Evolutionary conservation across 495 filamentous ascomycete species (phyloP).

Genomic region (Aspergillus leporis): DNA sequence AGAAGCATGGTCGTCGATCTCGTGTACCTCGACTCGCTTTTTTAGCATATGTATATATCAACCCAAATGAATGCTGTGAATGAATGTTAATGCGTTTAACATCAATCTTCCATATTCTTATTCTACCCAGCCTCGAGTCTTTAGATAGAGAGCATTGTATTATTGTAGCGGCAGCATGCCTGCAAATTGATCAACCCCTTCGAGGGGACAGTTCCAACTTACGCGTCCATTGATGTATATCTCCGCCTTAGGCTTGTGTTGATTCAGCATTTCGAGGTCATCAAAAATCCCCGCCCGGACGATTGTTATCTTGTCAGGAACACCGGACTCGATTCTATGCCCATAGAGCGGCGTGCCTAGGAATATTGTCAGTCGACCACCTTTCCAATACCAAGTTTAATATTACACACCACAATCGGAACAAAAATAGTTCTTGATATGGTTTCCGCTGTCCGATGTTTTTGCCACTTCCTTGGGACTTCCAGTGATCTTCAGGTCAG

Average conservation of each 20-base stretch:
- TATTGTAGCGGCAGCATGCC: constrained; percentile 23
- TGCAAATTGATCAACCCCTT: constrained; percentile 31
- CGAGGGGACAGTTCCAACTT: constrained; percentile 27
- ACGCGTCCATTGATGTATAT: constrained; percentile 29
- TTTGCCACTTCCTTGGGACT: constrained; percentile 34
- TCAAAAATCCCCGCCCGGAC: constrained; percentile 42
- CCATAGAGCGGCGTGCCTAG: constrained; percentile 42
- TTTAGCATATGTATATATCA: too few species aligned
- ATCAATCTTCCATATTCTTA: too few species aligned
- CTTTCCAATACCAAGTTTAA: neutral
- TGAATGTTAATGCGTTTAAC: too few species aligned
- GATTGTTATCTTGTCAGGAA: constrained; percentile 20
- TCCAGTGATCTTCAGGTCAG: constrained; percentile 29
- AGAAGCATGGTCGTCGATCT: too few species aligned
- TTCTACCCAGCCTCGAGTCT: too few species aligned
- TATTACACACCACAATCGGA: constrained; percentile 37
- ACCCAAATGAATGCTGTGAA: too few species aligned
- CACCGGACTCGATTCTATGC: constrained; percentile 19
- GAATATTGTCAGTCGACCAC: constrained; percentile 10
- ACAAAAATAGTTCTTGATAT: constrained; percentile 38
- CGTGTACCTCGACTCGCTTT: too few species aligned
- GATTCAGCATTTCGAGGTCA: constrained; percentile 23
- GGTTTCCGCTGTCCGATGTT: constrained; percentile 37
- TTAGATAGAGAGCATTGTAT: too few species aligned
- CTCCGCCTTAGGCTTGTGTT: constrained; percentile 29